phyloP scores from a whole-genome alignment of 805 yeast species.

The Metschnikowia similis region DNA sequence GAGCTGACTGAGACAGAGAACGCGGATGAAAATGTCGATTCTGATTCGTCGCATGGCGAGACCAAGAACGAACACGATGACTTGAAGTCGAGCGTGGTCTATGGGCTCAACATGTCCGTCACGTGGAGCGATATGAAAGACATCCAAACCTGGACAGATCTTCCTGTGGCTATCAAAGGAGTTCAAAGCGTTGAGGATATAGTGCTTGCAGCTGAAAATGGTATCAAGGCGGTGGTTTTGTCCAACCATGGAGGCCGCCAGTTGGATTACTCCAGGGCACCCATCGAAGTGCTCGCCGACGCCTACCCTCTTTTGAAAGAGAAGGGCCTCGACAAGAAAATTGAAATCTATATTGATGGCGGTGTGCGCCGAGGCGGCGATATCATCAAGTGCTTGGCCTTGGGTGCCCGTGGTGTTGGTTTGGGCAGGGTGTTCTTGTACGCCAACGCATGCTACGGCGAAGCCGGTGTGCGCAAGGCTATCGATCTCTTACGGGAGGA shows the following conservation, averaged over 20 bases:
- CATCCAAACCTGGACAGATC: conserved; percentile 28
- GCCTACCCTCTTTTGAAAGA: conserved; percentile 50
- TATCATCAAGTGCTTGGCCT: conserved; percentile 58
- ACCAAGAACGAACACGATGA: conserved; percentile 7
- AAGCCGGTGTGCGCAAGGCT: conserved; percentile 57
- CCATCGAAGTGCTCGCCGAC: conserved; percentile 71
- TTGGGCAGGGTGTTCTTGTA: conserved; percentile 64
- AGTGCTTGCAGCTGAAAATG: conserved; percentile 51
- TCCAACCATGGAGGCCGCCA: conserved; percentile 93
- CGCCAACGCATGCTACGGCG: conserved; percentile 62
- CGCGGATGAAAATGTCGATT: background rate
- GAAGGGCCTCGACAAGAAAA: conserved; percentile 42
- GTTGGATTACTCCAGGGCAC: conserved; percentile 76
- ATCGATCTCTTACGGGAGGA: conserved; percentile 65
- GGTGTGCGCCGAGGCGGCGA: conserved; percentile 70
- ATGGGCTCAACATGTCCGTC: conserved; percentile 25
- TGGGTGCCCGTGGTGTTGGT: conserved; percentile 71
- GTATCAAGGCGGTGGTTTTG: conserved; percentile 63
- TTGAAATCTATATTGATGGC: conserved; percentile 61
- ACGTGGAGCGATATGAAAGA: conserved; percentile 36
- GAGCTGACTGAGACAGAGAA: background rate
- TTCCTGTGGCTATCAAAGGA: conserved; percentile 60
- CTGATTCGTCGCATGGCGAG: conserved; percentile 1
- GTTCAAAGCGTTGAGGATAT: conserved; percentile 65
- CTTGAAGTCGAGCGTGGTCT: conserved; percentile 7